Percentiles rank a stretch among this genome's conserved stretches.
Conservation (phyloP, 1,284 basidiomycete species). For the Fomitopsis betulina region DNA sequence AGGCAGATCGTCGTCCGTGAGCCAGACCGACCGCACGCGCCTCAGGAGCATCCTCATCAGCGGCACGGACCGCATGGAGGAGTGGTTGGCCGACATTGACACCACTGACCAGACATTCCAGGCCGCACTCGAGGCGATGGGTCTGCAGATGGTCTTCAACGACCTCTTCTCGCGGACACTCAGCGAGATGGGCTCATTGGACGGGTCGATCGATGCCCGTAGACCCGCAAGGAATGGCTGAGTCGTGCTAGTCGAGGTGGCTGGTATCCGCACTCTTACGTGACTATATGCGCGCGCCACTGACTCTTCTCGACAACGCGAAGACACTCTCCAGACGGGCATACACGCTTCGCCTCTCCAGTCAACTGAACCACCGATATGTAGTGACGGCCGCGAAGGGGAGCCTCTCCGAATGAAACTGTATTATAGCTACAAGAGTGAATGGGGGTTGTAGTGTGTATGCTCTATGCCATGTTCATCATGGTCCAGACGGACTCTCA, state of each 20-base stretch:
- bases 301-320: no score
- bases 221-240: slow-evolving; percentile 25
- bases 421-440: slow-evolving; percentile 5
- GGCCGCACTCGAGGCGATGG: slow-evolving; percentile 37
- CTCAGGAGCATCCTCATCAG: slow-evolving; percentile 58
- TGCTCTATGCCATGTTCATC: neutral
- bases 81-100: slow-evolving; percentile 49
- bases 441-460: slow-evolving; percentile 2
- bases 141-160: slow-evolving; percentile 56
- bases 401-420: neutral
- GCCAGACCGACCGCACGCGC: slow-evolving; percentile 64
- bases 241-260: slow-evolving; percentile 15
- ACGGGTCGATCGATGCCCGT: slow-evolving; percentile 18
- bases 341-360: no score
- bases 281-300: no score
- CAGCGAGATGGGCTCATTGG: slow-evolving; percentile 44
- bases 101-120: slow-evolving; percentile 19
- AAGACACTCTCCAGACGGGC: no score
- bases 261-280: neutral
- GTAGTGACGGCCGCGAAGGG: neutral
- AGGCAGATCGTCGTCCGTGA: slow-evolving; percentile 34
- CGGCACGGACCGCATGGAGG: slow-evolving; percentile 56
- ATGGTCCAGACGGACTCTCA: neutral
- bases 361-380: no score
- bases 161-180: slow-evolving; percentile 57